A percentile compares a stretch with the other conserved stretches of the same genome.
Evolutionary conservation across 1,139 yeast species (phyloP).

Genomic region (Magnusiomyces suaveolens): DNA sequence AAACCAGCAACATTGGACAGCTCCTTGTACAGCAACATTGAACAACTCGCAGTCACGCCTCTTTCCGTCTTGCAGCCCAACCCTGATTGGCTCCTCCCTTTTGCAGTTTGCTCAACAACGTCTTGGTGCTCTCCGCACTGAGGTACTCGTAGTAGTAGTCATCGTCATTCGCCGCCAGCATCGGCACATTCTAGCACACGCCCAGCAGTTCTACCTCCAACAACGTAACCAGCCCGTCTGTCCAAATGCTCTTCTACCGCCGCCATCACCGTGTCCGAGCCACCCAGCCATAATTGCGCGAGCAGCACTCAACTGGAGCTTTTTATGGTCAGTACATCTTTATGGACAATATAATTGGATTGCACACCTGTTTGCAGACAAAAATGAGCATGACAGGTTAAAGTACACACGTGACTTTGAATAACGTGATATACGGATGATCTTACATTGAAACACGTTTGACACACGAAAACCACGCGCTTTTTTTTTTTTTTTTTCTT

Average conservation of each 20-base stretch:
- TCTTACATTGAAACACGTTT: background rate
- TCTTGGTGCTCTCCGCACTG: conserved; percentile 56
- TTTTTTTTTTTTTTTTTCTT: background rate
- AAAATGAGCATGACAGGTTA: background rate
- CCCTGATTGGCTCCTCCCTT: conserved; percentile 49
- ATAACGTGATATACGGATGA: background rate
- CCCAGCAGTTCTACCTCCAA: conserved; percentile 90
- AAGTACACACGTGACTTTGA: background rate
- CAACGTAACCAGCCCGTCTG: conserved; percentile 70
- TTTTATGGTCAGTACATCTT: too few relatives aligned
- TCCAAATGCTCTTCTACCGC: too few relatives aligned
- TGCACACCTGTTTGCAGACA: too few relatives aligned
- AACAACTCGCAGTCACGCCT: conserved; percentile 71
- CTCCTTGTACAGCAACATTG: conserved; percentile 47
- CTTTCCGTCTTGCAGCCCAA: conserved; percentile 61
- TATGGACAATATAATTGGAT: too few relatives aligned
- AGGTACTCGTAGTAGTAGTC: conserved; percentile 81
- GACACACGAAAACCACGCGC: background rate
- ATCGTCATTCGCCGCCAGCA: conserved; percentile 74
- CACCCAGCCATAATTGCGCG: too few relatives aligned
- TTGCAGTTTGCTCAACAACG: conserved; percentile 54
- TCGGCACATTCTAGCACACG: conserved; percentile 87
- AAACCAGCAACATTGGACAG: conserved; percentile 60
- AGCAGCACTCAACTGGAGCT: too few relatives aligned
- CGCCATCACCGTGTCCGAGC: too few relatives aligned